Conservation (phyloP, 208 protist genomes). For the Crithidia bombi region DNA sequence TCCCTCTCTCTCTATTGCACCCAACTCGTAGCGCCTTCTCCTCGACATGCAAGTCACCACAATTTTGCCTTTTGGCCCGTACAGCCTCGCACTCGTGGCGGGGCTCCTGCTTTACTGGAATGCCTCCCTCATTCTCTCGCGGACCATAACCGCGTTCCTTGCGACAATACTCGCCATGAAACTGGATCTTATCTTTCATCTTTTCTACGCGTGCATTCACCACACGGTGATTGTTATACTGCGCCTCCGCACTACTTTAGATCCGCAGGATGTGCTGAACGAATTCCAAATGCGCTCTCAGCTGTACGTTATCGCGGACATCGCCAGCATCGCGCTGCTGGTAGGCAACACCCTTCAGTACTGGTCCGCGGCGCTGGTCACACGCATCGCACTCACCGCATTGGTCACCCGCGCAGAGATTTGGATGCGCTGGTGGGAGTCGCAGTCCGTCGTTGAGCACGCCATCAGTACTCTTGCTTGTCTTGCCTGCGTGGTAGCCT, state of each 20-base stretch:
- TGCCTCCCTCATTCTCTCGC: conserved; percentile 38
- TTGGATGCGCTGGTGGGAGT: conserved; percentile 39
- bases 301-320: conserved; percentile 25
- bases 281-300: conserved; percentile 28
- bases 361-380: conserved; percentile 38
- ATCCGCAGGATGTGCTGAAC: conserved; percentile 17
- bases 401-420: conserved; percentile 33
- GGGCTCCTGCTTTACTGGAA: conserved; percentile 64
- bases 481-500: conserved; percentile 16
- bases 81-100: conserved; percentile 12
- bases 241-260: conserved; percentile 16
- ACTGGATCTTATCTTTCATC: conserved; percentile 23
- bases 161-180: conserved; percentile 30
- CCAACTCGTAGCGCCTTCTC: background rate
- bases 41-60: conserved; percentile 6
- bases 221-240: conserved; percentile 8
- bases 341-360: conserved; percentile 36
- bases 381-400: conserved; percentile 33
- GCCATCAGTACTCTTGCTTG: background rate
- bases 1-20: background rate
- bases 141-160: conserved; percentile 28
- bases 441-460: conserved; percentile 27
- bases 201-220: conserved; percentile 26
- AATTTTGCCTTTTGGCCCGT: conserved; percentile 21
- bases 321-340: conserved; percentile 27